Evolutionary conservation across 306 rosid species (phyloP), one percentile per base, ranked within the genome.

Genomic region (Spatholobus suberectus): DNA sequence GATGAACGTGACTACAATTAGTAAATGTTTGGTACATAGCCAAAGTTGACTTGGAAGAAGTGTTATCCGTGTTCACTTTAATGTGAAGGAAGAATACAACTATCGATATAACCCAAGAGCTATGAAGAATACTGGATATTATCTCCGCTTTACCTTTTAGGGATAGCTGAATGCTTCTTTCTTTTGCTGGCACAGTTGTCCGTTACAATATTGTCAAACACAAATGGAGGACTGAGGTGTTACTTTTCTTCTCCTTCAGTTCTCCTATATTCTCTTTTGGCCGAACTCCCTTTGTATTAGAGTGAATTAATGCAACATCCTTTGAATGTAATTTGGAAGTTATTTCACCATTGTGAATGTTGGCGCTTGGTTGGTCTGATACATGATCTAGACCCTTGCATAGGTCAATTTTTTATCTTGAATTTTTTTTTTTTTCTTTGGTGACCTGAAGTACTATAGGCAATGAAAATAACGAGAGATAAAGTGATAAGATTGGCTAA

Each of bases 151-250:
- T 63, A 62, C 9, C 41, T 37, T 66, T 57, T 20, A 23, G 72
- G 75, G 69, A 70, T 43, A 12, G 46, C 58, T 54, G 67, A 26
- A 21, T 58, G 55, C n/a, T 73, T 82, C 26, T 70, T 73, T 65
- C 59, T 73, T 66, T 68, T 81, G n/a, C 63, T 15, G 77, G 68
- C 40, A 54, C 29, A 29, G 20, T 79, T 68, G 51, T 20, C 23
- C 44, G 15, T 49, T 58, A 82, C 74, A 80, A 63, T 27, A 8
- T 62, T 77, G 51, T 18, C 47, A 57, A 68, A 75, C 46, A 6
- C 75, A 80, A 59, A 68, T 35, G 73, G 75, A 75, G 62, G 80
- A 59, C 17, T 40, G 29, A 68, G 63, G 82, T 69, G 40, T 61
- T 24, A 46, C 13, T 74, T 55, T 46, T 62, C n/a, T 81, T 54